Conservation (phyloP, 805 yeast species). For the Kodamaea hsintzibuensis region DNA sequence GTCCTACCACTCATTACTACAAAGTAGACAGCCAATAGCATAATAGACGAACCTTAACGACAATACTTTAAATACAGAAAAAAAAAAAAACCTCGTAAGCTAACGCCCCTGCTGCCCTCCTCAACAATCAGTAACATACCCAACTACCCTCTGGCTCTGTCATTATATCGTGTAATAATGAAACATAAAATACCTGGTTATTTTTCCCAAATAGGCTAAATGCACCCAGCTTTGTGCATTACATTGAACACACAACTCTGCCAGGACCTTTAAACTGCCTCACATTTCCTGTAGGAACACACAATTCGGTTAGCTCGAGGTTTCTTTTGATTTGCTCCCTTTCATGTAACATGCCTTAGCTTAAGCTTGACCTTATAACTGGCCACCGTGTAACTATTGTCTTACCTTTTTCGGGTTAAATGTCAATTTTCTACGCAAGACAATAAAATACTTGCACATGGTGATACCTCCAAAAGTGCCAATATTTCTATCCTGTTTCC, state of each 20-base stretch:
- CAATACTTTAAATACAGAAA: neutral
- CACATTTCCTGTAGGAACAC: neutral
- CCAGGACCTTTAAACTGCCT: neutral
- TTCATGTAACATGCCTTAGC: neutral
- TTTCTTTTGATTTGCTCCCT: neutral
- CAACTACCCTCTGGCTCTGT: neutral
- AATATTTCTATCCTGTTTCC: neutral
- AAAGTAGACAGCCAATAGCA: constrained; percentile 2
- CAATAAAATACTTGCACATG: neutral
- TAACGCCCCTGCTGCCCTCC: neutral
- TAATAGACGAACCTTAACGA: neutral
- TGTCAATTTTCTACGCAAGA: neutral
- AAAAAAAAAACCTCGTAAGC: neutral
- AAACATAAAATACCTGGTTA: neutral
- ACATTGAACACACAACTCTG: neutral
- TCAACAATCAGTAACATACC: neutral
- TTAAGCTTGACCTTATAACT: neutral
- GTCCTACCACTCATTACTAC: constrained; percentile 14
- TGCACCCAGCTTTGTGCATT: neutral
- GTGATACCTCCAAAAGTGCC: neutral
- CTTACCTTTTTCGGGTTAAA: neutral
- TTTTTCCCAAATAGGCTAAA: neutral
- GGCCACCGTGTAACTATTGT: neutral
- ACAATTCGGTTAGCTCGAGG: neutral
- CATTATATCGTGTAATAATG: neutral